A percentile compares a stretch with the other conserved stretches of the same genome.
These are phyloP conservation scores for Beauveria scarabaeidicola DNA, from an alignment of 2,329 filamentous ascomycete genomes.

Conservation along the genomic window DNA sequence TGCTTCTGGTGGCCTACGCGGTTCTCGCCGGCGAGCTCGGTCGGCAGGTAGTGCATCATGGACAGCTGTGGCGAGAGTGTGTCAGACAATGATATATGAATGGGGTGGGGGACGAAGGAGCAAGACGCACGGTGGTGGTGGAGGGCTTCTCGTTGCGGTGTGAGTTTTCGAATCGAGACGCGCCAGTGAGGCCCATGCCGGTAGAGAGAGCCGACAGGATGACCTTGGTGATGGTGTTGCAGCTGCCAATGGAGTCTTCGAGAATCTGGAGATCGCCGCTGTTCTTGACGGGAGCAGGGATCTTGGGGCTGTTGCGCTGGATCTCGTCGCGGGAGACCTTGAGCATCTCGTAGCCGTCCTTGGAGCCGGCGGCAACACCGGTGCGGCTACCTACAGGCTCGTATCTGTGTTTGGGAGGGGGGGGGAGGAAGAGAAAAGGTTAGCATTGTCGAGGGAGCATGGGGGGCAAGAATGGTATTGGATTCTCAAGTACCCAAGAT, in stretches of 20 bases:
- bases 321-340: conserved; percentile 44
- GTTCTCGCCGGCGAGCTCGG: conserved; percentile 31
- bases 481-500: conserved; percentile 33
- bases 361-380: conserved; percentile 37
- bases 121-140: conserved; percentile 28
- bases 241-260: conserved; percentile 40
- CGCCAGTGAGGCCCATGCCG: conserved; percentile 35
- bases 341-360: conserved; percentile 46
- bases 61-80: conserved; percentile 24
- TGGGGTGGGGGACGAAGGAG: background rate
- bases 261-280: conserved; percentile 38
- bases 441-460: background rate
- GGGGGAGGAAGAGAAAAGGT: background rate
- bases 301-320: conserved; percentile 36
- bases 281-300: conserved; percentile 40
- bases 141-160: conserved; percentile 43
- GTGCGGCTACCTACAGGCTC: conserved; percentile 41
- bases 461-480: too few species aligned
- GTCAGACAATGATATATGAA: background rate
- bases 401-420: conserved; percentile 30
- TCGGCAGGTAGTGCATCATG: conserved; percentile 47
- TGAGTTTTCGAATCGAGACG: conserved; percentile 38
- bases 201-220: conserved; percentile 43
- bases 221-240: conserved; percentile 42
- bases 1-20: conserved; percentile 47